phyloP scores from a whole-genome alignment of 2,329 filamentous ascomycete genomes.

The Magnaporthiopsis incrustans region DNA sequence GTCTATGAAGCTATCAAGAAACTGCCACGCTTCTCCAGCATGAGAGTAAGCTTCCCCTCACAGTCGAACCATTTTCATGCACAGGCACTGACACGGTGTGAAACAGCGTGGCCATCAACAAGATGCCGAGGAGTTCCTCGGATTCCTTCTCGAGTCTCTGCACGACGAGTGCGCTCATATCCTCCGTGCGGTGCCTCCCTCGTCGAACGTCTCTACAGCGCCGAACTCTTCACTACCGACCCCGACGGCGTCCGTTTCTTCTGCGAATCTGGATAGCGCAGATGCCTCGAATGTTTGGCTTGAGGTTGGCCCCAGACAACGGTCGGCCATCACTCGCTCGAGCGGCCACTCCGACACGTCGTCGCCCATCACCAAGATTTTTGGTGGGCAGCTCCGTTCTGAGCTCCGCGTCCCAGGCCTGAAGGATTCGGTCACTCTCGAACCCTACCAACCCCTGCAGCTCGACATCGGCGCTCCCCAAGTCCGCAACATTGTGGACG shows the following conservation, averaged over 20 bases:
- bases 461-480: constrained; percentile 85
- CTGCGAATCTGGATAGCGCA: constrained; percentile 17
- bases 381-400: constrained; percentile 83
- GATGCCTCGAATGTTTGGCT: constrained; percentile 61
- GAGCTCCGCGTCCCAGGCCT: constrained; percentile 80
- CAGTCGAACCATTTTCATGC: constrained; percentile 1
- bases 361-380: constrained; percentile 88
- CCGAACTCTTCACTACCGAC: constrained; percentile 35
- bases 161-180: constrained; percentile 85
- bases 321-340: constrained; percentile 74
- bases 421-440: constrained; percentile 84
- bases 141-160: constrained; percentile 83
- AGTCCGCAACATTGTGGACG: constrained; percentile 86
- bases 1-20: constrained; percentile 89
- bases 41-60: constrained; percentile 58
- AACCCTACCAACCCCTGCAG: constrained; percentile 90
- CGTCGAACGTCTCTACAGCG: constrained; percentile 23
- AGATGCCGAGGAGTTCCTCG: constrained; percentile 94
- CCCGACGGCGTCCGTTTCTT: constrained; percentile 23
- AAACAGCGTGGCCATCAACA: constrained; percentile 83
- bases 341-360: constrained; percentile 65
- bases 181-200: constrained; percentile 45
- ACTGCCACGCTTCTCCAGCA: constrained; percentile 80
- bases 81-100: neutral
- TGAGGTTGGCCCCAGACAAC: constrained; percentile 90